Percentiles rank a stretch among this genome's conserved stretches.
Conservation (phyloP, 2,329 filamentous ascomycete genomes). For the Diaporthe sp. region DNA sequence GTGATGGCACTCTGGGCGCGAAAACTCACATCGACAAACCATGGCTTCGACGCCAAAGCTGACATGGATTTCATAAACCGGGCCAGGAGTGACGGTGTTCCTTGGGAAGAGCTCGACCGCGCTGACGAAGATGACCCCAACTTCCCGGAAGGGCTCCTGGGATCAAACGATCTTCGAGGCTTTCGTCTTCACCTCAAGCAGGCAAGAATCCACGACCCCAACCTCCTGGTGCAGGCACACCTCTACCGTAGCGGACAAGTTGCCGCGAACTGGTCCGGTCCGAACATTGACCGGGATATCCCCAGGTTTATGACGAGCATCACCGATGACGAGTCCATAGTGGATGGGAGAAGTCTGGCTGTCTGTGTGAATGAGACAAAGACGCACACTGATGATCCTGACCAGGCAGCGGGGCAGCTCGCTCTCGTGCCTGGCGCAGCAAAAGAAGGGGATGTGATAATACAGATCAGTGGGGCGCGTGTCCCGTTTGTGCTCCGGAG, state of each 20-base stretch:
- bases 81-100: background rate
- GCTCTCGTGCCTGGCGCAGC: background rate
- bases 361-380: background rate
- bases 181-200: background rate
- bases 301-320: background rate
- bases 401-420: background rate
- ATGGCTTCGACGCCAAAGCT: background rate
- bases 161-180: background rate
- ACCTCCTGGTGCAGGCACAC: background rate
- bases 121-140: background rate
- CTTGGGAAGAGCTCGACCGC: background rate
- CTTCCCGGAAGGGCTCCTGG: background rate
- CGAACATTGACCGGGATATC: background rate
- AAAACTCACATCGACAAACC: background rate
- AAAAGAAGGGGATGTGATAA: background rate
- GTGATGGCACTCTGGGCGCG: background rate
- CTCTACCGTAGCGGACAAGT: slow-evolving; percentile 2
- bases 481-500: slow-evolving; percentile 16
- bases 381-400: background rate
- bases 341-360: slow-evolving; percentile 1
- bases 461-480: slow-evolving; percentile 25
- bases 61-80: background rate
- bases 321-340: slow-evolving; percentile 3
- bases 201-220: background rate
- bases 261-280: slow-evolving; percentile 8